These are phyloP conservation scores for Phyllosticta citribraziliensis DNA, from an alignment of 2,329 filamentous ascomycete species.

Conservation along the genomic window DNA sequence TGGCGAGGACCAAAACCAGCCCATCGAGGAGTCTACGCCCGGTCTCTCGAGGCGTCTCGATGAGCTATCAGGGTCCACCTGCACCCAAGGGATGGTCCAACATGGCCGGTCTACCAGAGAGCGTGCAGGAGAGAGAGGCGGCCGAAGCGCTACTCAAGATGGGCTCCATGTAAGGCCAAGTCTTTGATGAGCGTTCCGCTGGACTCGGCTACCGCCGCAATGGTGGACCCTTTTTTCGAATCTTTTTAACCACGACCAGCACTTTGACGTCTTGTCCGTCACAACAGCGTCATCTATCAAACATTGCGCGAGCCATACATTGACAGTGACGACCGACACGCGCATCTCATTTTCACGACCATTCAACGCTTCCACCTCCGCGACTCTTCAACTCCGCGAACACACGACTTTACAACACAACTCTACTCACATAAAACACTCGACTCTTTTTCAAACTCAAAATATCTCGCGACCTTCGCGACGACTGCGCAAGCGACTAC, in stretches of 20 bases:
- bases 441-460: not conserved
- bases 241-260: too few relatives aligned
- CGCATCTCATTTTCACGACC: not conserved
- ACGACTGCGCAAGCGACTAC: not conserved
- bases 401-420: not conserved
- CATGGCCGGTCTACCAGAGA: constrained; percentile 22
- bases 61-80: constrained; percentile 2
- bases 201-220: too few relatives aligned
- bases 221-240: too few relatives aligned
- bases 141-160: constrained; percentile 72
- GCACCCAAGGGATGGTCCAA: not conserved
- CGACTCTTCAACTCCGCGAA: not conserved
- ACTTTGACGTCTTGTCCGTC: not conserved
- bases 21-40: not conserved
- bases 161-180: constrained; percentile 48
- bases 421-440: not conserved
- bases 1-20: not conserved
- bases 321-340: not conserved
- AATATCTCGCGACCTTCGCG: too few relatives aligned
- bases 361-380: too few relatives aligned
- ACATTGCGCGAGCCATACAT: not conserved
- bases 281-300: not conserved
- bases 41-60: not conserved
- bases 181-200: too few relatives aligned
- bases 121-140: constrained; percentile 70